Base-by-base conservation (phyloP, 331 rosid genomes). In the Spiraea crenata region DNA sequence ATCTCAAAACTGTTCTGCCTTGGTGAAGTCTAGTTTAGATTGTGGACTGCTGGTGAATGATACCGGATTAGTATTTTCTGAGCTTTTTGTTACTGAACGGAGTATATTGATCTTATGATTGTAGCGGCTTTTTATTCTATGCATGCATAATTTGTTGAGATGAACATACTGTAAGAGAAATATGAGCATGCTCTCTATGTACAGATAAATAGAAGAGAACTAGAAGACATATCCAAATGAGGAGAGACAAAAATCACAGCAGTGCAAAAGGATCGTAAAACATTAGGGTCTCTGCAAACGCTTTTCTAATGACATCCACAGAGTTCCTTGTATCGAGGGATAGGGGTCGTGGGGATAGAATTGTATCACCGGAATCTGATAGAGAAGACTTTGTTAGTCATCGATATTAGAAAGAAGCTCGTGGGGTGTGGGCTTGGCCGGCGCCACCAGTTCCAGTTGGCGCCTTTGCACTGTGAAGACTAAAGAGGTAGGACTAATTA, bases 331-430 rank as follows among this genome's bases (percentile, higher is more conserved):
- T 81, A 80, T 80, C 39, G 74, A 42, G 5, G 78, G 68, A 25
- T 25, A 25, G 31, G 31, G 31, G 11, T 80, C 70, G 6, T 52
- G 20, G n/a, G 52, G 54, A 49, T 75, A 80, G 35, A 80, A 65
- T 19, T 71, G 77, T 58, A 80, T 75, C 37, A 44, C 67, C 3
- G 78, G 81, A 17, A 76, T 71, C 15, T 70, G 77, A 42, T 71
- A 75, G 25, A 74, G 72, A 16, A 75, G 78, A 72, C 78, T 25
- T 16, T 80, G 78, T 71, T 71, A 72, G 48, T 80, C 75, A 37
- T 80, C 78, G 46, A 82, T 58, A 10, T 82, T 80, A 34, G 85
- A 82, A 5, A 82, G 85, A 9, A 74, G 66, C 61, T 74, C 80
- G 3, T 47, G 69, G 0, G 80, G 85, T 3, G 82, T 82, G 0